Percentiles rank a stretch among this genome's conserved stretches.
Evolutionary conservation across 345 rosid species (phyloP).

Genomic region (Eucalyptus tenuipes): DNA sequence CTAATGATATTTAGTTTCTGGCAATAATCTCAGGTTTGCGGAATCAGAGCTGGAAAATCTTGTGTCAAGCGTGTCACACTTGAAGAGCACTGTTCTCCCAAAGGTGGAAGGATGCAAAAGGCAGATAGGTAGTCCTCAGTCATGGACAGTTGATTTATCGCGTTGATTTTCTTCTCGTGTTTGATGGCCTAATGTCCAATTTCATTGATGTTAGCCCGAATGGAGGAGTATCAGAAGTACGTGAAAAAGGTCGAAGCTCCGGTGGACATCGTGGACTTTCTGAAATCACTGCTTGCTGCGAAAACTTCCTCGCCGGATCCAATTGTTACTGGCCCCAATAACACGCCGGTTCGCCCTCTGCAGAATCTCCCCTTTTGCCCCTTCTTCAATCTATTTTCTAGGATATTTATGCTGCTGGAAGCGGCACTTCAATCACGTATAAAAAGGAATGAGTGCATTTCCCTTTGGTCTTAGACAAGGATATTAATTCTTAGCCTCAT

Average conservation of each 20-base stretch:
- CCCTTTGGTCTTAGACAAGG: neutral
- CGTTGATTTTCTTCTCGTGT: neutral
- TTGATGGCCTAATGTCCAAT: neutral
- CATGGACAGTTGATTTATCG: neutral
- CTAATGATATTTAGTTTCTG: rapidly evolving
- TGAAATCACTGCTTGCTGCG: neutral
- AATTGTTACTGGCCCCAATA: neutral
- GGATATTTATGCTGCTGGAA: neutral
- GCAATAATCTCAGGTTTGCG: neutral
- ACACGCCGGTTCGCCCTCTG: neutral
- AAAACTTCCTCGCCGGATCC: neutral
- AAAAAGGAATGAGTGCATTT: neutral
- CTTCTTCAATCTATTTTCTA: neutral
- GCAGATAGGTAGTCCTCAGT: neutral
- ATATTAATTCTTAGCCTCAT: neutral
- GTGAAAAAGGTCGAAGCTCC: neutral
- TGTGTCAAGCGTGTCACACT: rapidly evolving
- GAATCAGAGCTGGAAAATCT: neutral
- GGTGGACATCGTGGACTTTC: neutral
- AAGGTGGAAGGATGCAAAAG: too few relatives aligned
- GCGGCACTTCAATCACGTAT: neutral
- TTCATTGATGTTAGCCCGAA: neutral
- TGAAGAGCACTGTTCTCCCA: neutral
- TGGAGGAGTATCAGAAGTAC: neutral
- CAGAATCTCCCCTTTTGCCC: neutral